These are phyloP conservation scores for Sequoiadendron giganteum DNA, from an alignment of 75 land plant genomes.

Conservation along the genomic window DNA sequence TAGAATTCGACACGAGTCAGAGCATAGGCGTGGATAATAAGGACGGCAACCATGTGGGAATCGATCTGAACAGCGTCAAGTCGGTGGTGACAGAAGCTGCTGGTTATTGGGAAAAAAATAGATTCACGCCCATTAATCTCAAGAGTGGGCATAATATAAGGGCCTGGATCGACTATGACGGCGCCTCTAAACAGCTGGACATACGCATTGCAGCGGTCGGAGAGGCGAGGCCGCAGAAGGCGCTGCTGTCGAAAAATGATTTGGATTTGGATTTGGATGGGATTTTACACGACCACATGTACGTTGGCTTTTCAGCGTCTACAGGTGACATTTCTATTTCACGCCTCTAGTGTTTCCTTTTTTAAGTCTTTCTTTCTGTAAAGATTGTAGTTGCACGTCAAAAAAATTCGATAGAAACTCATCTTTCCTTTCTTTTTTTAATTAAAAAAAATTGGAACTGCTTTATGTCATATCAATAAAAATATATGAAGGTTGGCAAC, in stretches of 20 bases:
- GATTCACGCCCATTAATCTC: slow-evolving; percentile 14
- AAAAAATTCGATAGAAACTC: too few species aligned
- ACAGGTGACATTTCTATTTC: slow-evolving; percentile 24
- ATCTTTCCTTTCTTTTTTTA: too few species aligned
- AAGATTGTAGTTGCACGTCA: too few species aligned
- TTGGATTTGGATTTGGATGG: slow-evolving; percentile 49
- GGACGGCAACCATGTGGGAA: slow-evolving; percentile 47
- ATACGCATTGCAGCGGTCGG: slow-evolving; percentile 12
- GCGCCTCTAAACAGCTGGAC: slow-evolving; percentile 7
- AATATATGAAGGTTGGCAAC: too few species aligned
- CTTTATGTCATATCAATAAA: too few species aligned
- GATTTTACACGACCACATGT: slow-evolving; percentile 29
- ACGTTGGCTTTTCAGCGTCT: slow-evolving; percentile 63
- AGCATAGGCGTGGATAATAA: slow-evolving; percentile 31
- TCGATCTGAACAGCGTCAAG: slow-evolving; percentile 37
- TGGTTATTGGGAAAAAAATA: neutral
- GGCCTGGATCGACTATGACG: slow-evolving; percentile 56
- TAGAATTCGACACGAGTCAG: slow-evolving; percentile 48
- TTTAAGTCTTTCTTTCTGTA: too few species aligned
- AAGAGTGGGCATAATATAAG: slow-evolving; percentile 26
- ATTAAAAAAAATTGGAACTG: too few species aligned
- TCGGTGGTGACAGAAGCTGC: slow-evolving; percentile 26
- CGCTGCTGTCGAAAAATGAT: slow-evolving; percentile 24
- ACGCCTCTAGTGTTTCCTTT: too few species aligned
- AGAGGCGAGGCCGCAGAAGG: slow-evolving; percentile 20